Evolutionary conservation across 768 basidiomycete genomes (phyloP), one percentile per base, ranked within the genome.

Genomic region (Coprinopsis cinerea): DNA sequence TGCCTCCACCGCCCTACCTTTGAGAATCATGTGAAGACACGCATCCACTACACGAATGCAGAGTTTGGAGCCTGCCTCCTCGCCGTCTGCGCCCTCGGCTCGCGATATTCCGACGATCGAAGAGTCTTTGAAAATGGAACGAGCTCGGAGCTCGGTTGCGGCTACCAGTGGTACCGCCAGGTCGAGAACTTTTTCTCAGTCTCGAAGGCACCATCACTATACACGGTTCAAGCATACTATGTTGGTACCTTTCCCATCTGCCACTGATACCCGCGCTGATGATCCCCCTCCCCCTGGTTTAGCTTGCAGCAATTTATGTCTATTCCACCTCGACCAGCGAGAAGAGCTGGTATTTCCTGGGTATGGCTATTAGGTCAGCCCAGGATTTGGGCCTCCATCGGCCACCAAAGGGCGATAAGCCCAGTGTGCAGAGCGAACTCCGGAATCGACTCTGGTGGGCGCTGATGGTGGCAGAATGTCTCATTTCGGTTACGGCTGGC

Each of bases 1-100:
- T 59, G 88, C 2, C 59, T 89, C 3, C 84, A 87, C 55, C 71
- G 74, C 0, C 76, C 77, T 0, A 71, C 74, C 10, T 86, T 87
- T 52, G 68, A 77, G 41, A 63, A 62, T 11, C 64, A 70, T 28
- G 55, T 80, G 24, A 56, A 53, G 1, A 62, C 72, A 5, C 69
- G 70, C 1, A 54, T 75, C 1, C 75, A 83, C 58, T 51, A 71
- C 9, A 61, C 58, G 1, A 67, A 81, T 43, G 22, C 61, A 1
- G 57, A 65, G 0, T 84, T 87, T 56, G 73, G 68, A 0, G 59
- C 67, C 2, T 66, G 72, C 0, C 74, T 85, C 30, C 69, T 85
- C 6, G 65, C 78, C 2, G 69, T 85, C 0, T 80, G 81, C 56
- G 83, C 85, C 1, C 63, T 76, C 23, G 84, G 64, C 20, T 60